Base-by-base conservation (phyloP, 371 early-diverging fungal species). In the Mucor plumbeus region DNA sequence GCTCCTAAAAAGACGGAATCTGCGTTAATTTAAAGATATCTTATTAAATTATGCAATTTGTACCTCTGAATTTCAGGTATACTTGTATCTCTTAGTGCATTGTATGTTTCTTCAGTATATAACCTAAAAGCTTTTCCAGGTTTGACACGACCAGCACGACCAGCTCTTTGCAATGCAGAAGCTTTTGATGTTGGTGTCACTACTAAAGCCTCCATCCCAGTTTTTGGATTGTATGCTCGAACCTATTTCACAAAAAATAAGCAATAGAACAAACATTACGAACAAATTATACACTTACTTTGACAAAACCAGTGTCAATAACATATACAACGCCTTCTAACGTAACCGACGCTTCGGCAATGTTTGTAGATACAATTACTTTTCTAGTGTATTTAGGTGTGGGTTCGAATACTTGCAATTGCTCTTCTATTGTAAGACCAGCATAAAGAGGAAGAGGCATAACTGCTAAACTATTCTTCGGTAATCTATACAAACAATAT, bases 341-440 rank as follows among this genome's bases (percentile, higher is more conserved):
- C 0, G 97, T 95, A 5, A 97, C 79, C 0, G 95, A 95, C 1
- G 96, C 91, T 76, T 95, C 95, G 9, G 91, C 90, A 62, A 90
- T 89, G 54, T 89, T 90, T 5, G 91, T 91, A 1, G 93, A 87
- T n/a, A 95, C 83, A 60, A 95, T 89, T 7, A 97, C 88, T 77
- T 95, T 94, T 15, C 96, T 86, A 6, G 85, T 81, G 48, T 83
- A 78, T 55, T 77, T 71, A 0, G 88, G 88, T 13, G 91, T 79
- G 0, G 86, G 72, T 47, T 90, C 87, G 79, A 95, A 94, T 21
- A 93, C 88, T 36, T 67, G 74, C 61, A 84, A 59, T 81, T 90
- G 92, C 57, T 90, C 88, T 14, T 89, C 88, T 38, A 82, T 66
- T 5, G 91, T 86, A 47, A 94, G 77, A 4, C 91, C 93, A 35